These are phyloP conservation scores for Lentinus brumalis DNA, from an alignment of 768 basidiomycete species.

Conservation along the genomic window DNA sequence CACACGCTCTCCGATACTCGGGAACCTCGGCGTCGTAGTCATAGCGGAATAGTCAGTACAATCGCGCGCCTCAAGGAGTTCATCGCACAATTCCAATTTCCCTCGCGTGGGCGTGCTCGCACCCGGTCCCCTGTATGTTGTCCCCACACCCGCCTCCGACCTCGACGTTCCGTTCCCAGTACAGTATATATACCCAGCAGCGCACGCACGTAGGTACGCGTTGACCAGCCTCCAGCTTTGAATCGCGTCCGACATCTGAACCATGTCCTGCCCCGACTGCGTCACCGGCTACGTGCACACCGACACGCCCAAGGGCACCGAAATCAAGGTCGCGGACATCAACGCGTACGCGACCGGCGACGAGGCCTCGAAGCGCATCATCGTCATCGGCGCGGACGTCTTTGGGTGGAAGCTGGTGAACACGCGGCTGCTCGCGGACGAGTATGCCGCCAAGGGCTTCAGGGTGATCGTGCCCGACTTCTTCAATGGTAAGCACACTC, in stretches of 20 bases:
- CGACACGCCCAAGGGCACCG: slow-evolving; percentile 19
- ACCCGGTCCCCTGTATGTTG: too few species aligned
- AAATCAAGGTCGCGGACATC: slow-evolving; percentile 21
- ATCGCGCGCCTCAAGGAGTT: too few species aligned
- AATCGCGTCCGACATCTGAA: too few species aligned
- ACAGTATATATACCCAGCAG: too few species aligned
- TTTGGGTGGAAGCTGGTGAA: slow-evolving; percentile 24
- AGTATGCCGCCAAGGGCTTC: slow-evolving; percentile 22
- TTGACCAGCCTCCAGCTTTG: background rate
- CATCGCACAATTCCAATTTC: too few species aligned
- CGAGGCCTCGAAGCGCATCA: slow-evolving; percentile 14
- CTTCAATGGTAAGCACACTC: slow-evolving; percentile 15
- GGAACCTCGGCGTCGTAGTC: background rate
- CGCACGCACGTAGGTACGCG: too few species aligned
- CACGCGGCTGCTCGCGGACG: slow-evolving; percentile 26
- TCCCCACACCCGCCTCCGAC: too few species aligned
- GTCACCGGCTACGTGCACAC: slow-evolving; percentile 18
- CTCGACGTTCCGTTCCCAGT: too few species aligned
- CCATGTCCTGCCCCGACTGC: slow-evolving; percentile 23
- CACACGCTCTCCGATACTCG: background rate
- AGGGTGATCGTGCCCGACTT: slow-evolving; percentile 24
- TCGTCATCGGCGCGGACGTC: slow-evolving; percentile 23
- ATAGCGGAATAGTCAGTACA: too few species aligned
- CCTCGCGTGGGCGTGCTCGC: too few species aligned
- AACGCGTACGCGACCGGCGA: slow-evolving; percentile 21